Percentiles rank a stretch among this genome's conserved stretches.
These are phyloP conservation scores for Henckelia pumila DNA, from an alignment of 257 asterid genomes.

Conservation along the genomic window DNA sequence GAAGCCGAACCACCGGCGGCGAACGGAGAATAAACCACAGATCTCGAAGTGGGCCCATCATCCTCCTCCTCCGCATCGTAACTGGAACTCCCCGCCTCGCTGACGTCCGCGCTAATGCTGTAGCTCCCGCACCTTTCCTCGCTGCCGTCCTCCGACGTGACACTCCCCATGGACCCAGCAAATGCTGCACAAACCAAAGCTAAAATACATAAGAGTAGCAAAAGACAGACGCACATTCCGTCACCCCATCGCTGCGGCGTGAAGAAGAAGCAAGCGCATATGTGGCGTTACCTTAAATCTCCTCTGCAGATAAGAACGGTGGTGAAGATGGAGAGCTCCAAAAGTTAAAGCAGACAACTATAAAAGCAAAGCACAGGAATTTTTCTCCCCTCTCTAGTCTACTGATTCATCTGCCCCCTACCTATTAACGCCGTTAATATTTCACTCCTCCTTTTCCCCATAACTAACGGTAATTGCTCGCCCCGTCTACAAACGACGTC, in stretches of 20 bases:
- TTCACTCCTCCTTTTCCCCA: neutral
- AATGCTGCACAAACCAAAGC: conserved; percentile 13
- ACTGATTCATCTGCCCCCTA: conserved; percentile 30
- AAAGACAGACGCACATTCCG: conserved; percentile 30
- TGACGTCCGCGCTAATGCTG: conserved; percentile 87
- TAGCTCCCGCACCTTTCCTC: conserved; percentile 88
- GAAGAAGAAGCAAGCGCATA: conserved; percentile 26
- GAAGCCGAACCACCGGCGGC: conserved; percentile 45
- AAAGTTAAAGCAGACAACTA: conserved; percentile 30
- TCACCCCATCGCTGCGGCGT: neutral
- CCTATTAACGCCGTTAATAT: neutral
- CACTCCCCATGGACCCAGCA: conserved; percentile 51
- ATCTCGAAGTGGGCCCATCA: conserved; percentile 56
- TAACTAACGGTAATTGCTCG: neutral
- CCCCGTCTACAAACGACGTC: neutral
- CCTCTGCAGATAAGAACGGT: conserved; percentile 26
- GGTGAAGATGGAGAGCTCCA: conserved; percentile 31
- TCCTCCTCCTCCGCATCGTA: conserved; percentile 48
- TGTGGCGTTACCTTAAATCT: conserved; percentile 28
- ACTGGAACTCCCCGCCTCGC: conserved; percentile 82
- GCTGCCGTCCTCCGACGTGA: conserved; percentile 80
- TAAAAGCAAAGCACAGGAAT: conserved; percentile 40
- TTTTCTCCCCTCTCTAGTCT: conserved; percentile 8
- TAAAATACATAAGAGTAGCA: neutral
- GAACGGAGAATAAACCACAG: conserved; percentile 59